Conservation (phyloP, 2,329 filamentous ascomycete species). For the Ophiostoma himal-ulmi region DNA sequence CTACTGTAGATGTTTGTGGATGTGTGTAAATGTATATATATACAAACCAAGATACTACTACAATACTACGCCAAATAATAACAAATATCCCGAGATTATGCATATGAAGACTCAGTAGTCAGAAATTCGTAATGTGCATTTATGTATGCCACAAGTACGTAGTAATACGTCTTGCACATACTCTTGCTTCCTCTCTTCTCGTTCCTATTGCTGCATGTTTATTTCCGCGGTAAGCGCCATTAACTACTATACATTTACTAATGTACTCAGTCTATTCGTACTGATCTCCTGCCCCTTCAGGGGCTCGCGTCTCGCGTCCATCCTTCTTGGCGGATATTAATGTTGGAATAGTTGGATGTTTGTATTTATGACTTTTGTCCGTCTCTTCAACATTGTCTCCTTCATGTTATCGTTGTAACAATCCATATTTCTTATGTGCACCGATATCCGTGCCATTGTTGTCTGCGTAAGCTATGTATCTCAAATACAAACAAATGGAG, state of each 20-base stretch:
- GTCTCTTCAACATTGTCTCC: background rate
- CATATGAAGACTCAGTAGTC: background rate
- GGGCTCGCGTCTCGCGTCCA: slow-evolving; percentile 11
- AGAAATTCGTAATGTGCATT: background rate
- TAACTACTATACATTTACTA: background rate
- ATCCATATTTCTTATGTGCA: too few species aligned
- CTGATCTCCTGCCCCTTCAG: slow-evolving; percentile 7
- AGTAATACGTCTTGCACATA: background rate
- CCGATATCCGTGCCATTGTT: too few species aligned
- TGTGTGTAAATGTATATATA: background rate
- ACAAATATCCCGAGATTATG: background rate
- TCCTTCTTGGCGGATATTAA: slow-evolving; percentile 1
- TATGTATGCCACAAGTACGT: background rate
- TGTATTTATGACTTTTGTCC: background rate
- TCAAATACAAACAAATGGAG: too few species aligned
- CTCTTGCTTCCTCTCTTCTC: background rate
- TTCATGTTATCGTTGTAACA: too few species aligned
- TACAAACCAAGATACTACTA: background rate
- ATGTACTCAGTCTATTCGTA: background rate
- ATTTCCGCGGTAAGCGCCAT: slow-evolving; percentile 12
- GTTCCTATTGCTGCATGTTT: background rate
- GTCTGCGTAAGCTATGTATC: too few species aligned
- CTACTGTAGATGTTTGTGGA: background rate
- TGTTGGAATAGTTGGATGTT: background rate
- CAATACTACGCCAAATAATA: background rate